Base-by-base conservation (phyloP, 1,139 yeast genomes). In the Saccharomycopsis hybrid region DNA sequence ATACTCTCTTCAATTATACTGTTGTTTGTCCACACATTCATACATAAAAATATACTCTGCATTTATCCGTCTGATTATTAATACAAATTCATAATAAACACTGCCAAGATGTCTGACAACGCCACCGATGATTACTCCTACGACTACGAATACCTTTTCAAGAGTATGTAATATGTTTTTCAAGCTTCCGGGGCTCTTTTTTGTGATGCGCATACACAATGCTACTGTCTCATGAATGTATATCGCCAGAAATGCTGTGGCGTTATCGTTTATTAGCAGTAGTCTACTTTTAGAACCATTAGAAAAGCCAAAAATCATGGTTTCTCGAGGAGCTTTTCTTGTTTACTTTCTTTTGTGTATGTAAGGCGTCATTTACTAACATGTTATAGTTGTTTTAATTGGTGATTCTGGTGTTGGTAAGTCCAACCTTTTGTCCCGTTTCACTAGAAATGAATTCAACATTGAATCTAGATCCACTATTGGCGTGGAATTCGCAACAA, bases 321-420 rank as follows among this genome's bases (percentile, higher is more conserved):
- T n/a, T n/a, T n/a, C n/a, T n/a, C n/a, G n/a, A n/a, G n/a, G n/a
- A n/a, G n/a, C 32, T 24, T 43, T 30, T n/a, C 38, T 41, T 7
- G 30, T 44, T 13, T 11, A 28, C 29, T n/a, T 42, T 25, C 29
- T 41, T 24, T 32, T 13, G 35, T 3, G 38, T 29, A 31, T 9
- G 5, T 31, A 5, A 31, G 33, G 33, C n/a, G n/a, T n/a, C n/a
- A n/a, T n/a, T 8, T 36, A 36, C 39, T 36, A 36, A 36, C 39
- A 36, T 7, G 18, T 36, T 31, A 31, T 43, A 43, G 46, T 43
- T 35, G 46, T 43, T 18, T 43, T 43, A 27, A 92, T 94, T 66
- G 98, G 98, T 50, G 98, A 92, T 67, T 87, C 96, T 7, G 96
- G 97, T 46, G 98, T 92, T 51, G 98, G 98, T 55, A 92, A 92